Evolutionary conservation across 2,329 filamentous ascomycete genomes (phyloP), one percentile per base, ranked within the genome.

Genomic region (Aspergillus persii): DNA sequence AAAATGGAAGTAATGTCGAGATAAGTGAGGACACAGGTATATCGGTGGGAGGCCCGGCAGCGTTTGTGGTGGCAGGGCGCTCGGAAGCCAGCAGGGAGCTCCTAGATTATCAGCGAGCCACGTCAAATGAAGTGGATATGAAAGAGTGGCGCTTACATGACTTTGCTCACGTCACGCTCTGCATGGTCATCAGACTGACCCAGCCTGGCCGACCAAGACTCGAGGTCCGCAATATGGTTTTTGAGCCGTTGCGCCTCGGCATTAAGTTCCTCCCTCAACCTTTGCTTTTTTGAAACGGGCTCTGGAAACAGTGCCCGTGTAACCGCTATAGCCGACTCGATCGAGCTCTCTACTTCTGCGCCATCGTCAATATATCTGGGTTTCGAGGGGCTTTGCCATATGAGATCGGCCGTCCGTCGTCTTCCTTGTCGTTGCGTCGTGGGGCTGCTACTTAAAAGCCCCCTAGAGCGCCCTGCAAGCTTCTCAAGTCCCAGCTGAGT

Each of bases 151-250:
- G 68, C 74, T 64, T 56, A 77, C 75, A 74, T 66, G 29, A 78
- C 59, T 54, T 66, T 68, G 26, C 67, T 61, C 15, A 76, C 61
- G 3, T 78, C 68, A 9, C 74, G 70, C 9, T 71, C 56, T 31
- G 66, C 63, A 41, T 69, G 65, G 0, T 72, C 64, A 3, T 66
- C 61, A n/a, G 71, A 67, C 52, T 68, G 80, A 50, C 31, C 80
- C 76, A 53, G 86, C 18, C 83, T 80, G 50, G 84, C 80, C 54
- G 87, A 87, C 66, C 87, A 87, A n/a, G 76, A 77, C 53, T 80
- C 80, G 7, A 84, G 80, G 4, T 85, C 68, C 8, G 78, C 71
- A n/a, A 90, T 68, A 62, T 91, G 88, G 26, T 77, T 78, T 67
- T 84, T 81, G 0, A 91, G 72, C 48, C 77, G 76, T 41, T 79